Percentiles rank a stretch among this genome's conserved stretches.
phyloP scores from a whole-genome alignment of 2,329 filamentous ascomycete genomes.

The Achaetomium macrosporum region DNA sequence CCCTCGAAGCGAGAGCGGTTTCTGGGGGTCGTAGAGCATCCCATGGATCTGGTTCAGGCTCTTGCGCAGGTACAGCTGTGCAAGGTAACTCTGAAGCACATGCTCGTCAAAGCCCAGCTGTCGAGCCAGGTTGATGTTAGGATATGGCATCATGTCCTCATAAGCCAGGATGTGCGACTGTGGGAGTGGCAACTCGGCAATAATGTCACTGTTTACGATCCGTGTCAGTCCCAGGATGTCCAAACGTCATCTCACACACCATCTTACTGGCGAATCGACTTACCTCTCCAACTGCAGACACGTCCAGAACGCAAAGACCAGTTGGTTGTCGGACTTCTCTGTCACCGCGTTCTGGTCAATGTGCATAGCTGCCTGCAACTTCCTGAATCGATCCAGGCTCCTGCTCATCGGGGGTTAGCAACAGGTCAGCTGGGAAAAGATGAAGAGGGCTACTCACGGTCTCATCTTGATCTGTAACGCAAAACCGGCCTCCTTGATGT shows the following conservation, averaged over 20 bases:
- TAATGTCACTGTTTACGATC: conserved; percentile 62
- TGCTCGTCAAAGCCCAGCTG: conserved; percentile 39
- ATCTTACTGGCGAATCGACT: conserved; percentile 10
- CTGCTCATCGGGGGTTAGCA: conserved; percentile 27
- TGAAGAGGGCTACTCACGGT: conserved; percentile 45
- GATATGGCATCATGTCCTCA: conserved; percentile 61
- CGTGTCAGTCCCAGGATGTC: no score
- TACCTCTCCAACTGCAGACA: conserved; percentile 88
- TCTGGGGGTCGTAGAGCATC: conserved; percentile 46
- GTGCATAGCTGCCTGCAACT: conserved; percentile 31
- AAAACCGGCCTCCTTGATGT: conserved; percentile 51
- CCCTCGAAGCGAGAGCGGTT: conserved; percentile 20
- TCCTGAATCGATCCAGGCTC: conserved; percentile 44
- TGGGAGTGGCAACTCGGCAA: conserved; percentile 71
- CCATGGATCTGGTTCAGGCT: conserved; percentile 59
- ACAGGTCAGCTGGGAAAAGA: neutral
- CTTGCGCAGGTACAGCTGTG: conserved; percentile 59
- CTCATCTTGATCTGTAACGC: conserved; percentile 68
- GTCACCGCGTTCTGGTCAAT: conserved; percentile 29
- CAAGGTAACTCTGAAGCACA: conserved; percentile 55
- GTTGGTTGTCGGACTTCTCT: conserved; percentile 53
- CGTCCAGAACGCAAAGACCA: conserved; percentile 82
- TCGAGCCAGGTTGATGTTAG: conserved; percentile 46
- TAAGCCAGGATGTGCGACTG: conserved; percentile 57
- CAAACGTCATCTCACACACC: no score